Percentiles rank a stretch among this genome's conserved stretches.
These are phyloP conservation scores for Aspergillus terreus DNA, from an alignment of 2,329 filamentous ascomycete species.

Conservation along the genomic window DNA sequence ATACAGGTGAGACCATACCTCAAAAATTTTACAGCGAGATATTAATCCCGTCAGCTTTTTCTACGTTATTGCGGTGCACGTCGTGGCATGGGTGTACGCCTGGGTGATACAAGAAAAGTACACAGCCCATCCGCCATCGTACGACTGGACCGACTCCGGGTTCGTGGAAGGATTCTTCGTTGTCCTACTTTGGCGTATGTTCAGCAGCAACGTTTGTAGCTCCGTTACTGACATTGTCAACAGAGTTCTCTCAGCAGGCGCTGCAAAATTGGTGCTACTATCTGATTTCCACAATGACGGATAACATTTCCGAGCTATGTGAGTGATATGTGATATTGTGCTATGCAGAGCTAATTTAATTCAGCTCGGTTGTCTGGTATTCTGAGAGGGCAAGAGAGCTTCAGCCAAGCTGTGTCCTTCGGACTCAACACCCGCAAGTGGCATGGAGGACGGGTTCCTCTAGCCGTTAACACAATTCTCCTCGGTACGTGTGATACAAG, in stretches of 20 bases:
- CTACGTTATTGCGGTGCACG: constrained; percentile 44
- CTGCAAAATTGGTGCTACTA: constrained; percentile 58
- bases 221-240: constrained; percentile 2
- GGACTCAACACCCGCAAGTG: constrained; percentile 43
- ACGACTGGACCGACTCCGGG: constrained; percentile 43
- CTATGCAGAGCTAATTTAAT: constrained; percentile 3
- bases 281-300: constrained; percentile 52
- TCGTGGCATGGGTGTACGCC: constrained; percentile 50
- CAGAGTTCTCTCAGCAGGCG: constrained; percentile 47
- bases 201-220: neutral
- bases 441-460: constrained; percentile 40
- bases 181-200: constrained; percentile 43
- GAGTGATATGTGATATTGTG: constrained; percentile 1
- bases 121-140: constrained; percentile 37
- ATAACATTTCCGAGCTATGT: constrained; percentile 51
- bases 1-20: constrained; percentile 18
- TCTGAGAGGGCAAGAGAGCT: constrained; percentile 44
- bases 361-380: constrained; percentile 40
- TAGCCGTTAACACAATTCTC: constrained; percentile 39
- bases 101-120: constrained; percentile 54
- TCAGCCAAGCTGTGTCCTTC: constrained; percentile 42
- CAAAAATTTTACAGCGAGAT: neutral
- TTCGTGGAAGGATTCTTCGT: constrained; percentile 50
- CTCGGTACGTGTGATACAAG: constrained; percentile 19
- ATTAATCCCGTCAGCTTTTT: constrained; percentile 33